Conservation (phyloP, 1,284 basidiomycete genomes). For the Naganishia liquefaciens region DNA sequence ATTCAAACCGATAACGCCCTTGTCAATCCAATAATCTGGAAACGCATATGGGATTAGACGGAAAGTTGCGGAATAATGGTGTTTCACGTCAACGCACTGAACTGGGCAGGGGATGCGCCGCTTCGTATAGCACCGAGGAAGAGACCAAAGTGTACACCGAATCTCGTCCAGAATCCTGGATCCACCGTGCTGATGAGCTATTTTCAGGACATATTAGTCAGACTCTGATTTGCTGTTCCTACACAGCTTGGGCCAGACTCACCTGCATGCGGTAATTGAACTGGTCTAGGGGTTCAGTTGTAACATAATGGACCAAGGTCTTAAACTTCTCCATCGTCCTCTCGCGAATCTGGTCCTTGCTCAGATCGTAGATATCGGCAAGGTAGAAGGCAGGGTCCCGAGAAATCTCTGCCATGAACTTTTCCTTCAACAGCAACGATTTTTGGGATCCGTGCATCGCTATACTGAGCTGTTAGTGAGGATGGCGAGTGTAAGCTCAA, state of each 20-base stretch:
- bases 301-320: conserved; percentile 56
- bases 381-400: conserved; percentile 59
- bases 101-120: conserved; percentile 52
- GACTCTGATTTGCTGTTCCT: neutral
- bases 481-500: neutral
- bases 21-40: conserved; percentile 59
- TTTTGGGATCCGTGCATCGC: conserved; percentile 52
- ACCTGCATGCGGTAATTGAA: conserved; percentile 60
- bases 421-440: conserved; percentile 53
- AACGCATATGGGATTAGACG: conserved; percentile 33
- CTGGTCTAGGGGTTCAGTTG: conserved; percentile 55
- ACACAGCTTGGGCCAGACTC: conserved; percentile 32
- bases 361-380: conserved; percentile 60
- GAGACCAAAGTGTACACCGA: conserved; percentile 61
- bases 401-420: conserved; percentile 58
- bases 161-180: conserved; percentile 60
- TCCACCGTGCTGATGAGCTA: conserved; percentile 56
- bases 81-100: conserved; percentile 41
- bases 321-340: conserved; percentile 57
- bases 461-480: conserved; percentile 41
- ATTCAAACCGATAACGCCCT: conserved; percentile 59
- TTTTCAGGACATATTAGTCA: neutral
- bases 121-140: conserved; percentile 56
- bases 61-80: conserved; percentile 30
- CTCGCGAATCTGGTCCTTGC: conserved; percentile 59